Evolutionary conservation across 164 flowering plant species (phyloP).

Genomic region (Akebia trifoliata): DNA sequence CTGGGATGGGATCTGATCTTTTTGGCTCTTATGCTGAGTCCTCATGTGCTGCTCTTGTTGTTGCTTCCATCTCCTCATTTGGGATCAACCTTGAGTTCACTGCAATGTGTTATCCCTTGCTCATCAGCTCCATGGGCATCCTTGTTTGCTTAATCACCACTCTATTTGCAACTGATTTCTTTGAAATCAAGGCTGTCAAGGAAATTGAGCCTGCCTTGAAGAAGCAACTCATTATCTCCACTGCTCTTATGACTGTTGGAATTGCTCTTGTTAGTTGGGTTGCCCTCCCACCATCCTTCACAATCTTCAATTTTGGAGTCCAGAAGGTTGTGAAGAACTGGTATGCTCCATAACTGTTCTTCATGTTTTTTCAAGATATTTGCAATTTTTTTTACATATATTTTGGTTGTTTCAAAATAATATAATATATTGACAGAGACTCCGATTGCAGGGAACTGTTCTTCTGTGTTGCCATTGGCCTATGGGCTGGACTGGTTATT

Average conservation of each 20-base stretch:
- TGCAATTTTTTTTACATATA: neutral
- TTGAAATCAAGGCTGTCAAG: conserved; percentile 28
- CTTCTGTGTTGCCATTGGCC: conserved; percentile 20
- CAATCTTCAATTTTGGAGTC: conserved; percentile 28
- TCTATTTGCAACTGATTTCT: conserved; percentile 32
- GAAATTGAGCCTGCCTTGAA: conserved; percentile 32
- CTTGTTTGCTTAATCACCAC: conserved; percentile 27
- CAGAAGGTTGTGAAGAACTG: conserved; percentile 32
- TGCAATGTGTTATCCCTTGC: conserved; percentile 26
- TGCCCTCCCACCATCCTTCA: conserved; percentile 30
- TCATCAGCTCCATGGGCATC: conserved; percentile 28
- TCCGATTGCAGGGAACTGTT: conserved; percentile 17
- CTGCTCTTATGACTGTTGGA: conserved; percentile 25
- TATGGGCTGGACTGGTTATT: conserved; percentile 19
- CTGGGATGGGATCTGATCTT: conserved; percentile 31
- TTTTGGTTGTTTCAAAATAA: neutral
- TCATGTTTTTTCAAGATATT: neutral
- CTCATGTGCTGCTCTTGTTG: conserved; percentile 31
- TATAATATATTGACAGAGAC: neutral
- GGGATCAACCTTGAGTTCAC: conserved; percentile 28
- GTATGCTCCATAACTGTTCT: conserved; percentile 3
- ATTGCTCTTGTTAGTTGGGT: conserved; percentile 26
- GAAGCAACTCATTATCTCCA: conserved; percentile 28
- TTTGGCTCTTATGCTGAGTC: conserved; percentile 33
- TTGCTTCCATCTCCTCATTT: conserved; percentile 34